Conservation (phyloP, 2,329 filamentous ascomycete genomes). For the Biscogniauxia marginata region DNA sequence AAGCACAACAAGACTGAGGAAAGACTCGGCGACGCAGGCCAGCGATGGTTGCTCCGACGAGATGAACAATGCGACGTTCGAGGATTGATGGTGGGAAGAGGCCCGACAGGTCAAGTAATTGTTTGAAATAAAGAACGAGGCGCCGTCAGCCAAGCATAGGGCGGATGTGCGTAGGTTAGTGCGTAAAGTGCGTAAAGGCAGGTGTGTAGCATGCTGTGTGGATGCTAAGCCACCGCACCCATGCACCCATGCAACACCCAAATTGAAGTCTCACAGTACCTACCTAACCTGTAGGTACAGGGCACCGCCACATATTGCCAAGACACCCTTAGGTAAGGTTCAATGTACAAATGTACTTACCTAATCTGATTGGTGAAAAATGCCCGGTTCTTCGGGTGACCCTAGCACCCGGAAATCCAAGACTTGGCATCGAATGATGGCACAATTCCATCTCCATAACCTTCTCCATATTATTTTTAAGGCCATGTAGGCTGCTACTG, state of each 20-base stretch:
- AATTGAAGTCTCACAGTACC: too few relatives aligned
- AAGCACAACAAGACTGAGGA: neutral
- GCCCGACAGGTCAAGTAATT: too few relatives aligned
- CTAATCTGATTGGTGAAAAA: slow-evolving; percentile 5
- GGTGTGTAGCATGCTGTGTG: too few relatives aligned
- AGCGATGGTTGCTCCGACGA: neutral
- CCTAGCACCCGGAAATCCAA: neutral
- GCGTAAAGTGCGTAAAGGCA: neutral
- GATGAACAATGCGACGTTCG: neutral
- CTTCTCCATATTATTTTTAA: too few relatives aligned
- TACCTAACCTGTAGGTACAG: too few relatives aligned
- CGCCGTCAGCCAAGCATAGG: neutral
- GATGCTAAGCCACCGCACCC: too few relatives aligned
- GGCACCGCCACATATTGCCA: too few relatives aligned
- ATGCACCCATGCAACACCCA: too few relatives aligned
- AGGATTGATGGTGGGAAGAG: neutral
- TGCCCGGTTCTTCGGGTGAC: neutral
- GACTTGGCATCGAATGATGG: slow-evolving; percentile 22
- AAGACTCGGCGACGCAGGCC: neutral
- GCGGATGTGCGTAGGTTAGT: neutral
- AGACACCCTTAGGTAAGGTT: too few relatives aligned
- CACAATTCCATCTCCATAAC: neutral
- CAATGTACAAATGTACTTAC: too few relatives aligned
- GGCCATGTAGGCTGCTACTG: slow-evolving; percentile 1
- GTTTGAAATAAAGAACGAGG: neutral